Evolutionary conservation across 140 eudicot genomes (phyloP).

Genomic region (Senecio squalidus): DNA sequence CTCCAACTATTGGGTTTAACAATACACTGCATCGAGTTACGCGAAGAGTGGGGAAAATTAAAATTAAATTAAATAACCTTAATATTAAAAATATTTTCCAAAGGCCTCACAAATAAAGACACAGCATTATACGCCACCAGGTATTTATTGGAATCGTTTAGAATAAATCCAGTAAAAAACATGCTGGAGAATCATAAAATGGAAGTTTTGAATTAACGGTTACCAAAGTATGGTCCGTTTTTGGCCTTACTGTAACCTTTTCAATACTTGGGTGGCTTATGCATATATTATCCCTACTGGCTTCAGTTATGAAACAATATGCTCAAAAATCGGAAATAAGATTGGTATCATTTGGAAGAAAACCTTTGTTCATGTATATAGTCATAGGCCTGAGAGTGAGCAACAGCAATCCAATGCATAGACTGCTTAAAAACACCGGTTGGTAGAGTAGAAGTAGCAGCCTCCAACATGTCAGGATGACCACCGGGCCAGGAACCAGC

Average conservation of each 20-base stretch:
- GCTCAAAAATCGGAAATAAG: background rate
- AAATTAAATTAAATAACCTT: background rate
- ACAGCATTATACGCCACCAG: background rate
- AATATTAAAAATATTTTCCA: too few species aligned
- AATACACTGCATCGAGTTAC: conserved; percentile 36
- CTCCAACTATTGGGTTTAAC: conserved; percentile 66
- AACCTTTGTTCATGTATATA: conserved; percentile 92
- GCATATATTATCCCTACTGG: too few species aligned
- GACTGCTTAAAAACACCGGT: conserved; percentile 76
- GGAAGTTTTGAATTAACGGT: too few species aligned
- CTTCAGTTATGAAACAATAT: background rate
- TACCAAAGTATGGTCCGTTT: too few species aligned
- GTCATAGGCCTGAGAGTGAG: conserved; percentile 85
- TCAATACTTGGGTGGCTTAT: too few species aligned
- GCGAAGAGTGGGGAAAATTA: background rate
- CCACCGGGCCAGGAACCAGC: conserved; percentile 99
- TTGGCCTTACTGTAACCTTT: too few species aligned
- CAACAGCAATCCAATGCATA: conserved; percentile 90
- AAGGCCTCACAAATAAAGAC: too few species aligned
- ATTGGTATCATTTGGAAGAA: background rate
- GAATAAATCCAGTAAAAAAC: too few species aligned
- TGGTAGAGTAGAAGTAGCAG: conserved; percentile 90
- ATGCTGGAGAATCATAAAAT: too few species aligned
- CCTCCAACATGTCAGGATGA: conserved; percentile 94
- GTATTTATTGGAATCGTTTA: too few species aligned